Percentiles rank a stretch among this genome's conserved stretches.
phyloP scores from a whole-genome alignment of 306 rosid species.

The Phaseolus lunatus region DNA sequence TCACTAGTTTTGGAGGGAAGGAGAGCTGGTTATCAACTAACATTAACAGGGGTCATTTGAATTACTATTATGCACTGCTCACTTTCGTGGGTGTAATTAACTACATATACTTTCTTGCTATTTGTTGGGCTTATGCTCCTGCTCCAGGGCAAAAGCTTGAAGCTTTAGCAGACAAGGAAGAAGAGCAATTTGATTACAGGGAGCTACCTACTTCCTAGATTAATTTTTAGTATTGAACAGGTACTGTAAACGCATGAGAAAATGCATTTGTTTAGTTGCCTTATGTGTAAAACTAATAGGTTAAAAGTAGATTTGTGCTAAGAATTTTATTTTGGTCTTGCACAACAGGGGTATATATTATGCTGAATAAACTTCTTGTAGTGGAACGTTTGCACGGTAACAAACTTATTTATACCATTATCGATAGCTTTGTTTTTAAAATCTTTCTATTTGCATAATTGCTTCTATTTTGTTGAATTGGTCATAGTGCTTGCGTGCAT shows the following conservation, averaged over 20 bases:
- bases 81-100: slow-evolving; percentile 46
- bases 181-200: slow-evolving; percentile 45
- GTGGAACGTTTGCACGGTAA: background rate
- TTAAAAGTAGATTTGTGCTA: background rate
- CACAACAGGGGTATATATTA: background rate
- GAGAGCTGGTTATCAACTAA: slow-evolving; percentile 64
- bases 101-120: slow-evolving; percentile 50
- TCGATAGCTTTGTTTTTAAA: background rate
- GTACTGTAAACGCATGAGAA: background rate
- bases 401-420: background rate
- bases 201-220: slow-evolving; percentile 49
- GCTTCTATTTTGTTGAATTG: no score
- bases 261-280: background rate
- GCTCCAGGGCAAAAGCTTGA: slow-evolving; percentile 9
- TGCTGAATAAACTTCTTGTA: background rate
- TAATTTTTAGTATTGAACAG: background rate
- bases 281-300: background rate
- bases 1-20: slow-evolving; percentile 46
- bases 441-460: no score
- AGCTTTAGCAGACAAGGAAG: slow-evolving; percentile 40
- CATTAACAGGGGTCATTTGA: slow-evolving; percentile 56
- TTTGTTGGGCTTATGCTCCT: slow-evolving; percentile 53
- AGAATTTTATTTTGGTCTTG: slow-evolving; percentile 4
- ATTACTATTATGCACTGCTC: slow-evolving; percentile 52
- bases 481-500: no score